Evolutionary conservation across 305 asterid genomes (phyloP).

Genomic region (Solanum chacoense): DNA sequence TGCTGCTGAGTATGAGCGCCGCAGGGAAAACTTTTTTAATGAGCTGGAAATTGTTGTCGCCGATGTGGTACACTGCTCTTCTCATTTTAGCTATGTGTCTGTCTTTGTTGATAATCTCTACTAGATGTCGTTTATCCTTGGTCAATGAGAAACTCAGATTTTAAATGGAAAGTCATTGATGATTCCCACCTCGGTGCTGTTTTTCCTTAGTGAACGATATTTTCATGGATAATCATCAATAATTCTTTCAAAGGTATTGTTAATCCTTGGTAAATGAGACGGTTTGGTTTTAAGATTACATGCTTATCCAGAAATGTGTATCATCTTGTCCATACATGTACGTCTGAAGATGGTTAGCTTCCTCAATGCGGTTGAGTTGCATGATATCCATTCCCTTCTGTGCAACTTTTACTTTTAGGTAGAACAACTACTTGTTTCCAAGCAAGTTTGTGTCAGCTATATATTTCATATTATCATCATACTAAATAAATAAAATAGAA

Average conservation of each 20-base stretch:
- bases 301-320: neutral
- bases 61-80: slow-evolving; percentile 65
- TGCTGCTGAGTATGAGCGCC: slow-evolving; percentile 82
- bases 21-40: slow-evolving; percentile 88
- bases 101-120: neutral
- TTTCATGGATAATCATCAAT: neutral
- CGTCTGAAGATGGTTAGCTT: neutral
- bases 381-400: neutral
- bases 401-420: neutral
- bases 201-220: neutral
- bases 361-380: neutral
- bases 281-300: neutral
- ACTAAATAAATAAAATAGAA: neutral
- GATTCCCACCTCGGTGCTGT: neutral
- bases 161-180: neutral
- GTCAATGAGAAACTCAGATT: neutral
- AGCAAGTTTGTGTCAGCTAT: neutral
- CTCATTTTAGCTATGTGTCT: neutral
- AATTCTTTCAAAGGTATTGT: neutral
- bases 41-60: slow-evolving; percentile 88
- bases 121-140: neutral
- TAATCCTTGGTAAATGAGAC: neutral
- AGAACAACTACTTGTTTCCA: neutral
- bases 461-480: neutral
- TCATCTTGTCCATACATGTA: neutral